phyloP scores from a whole-genome alignment of 257 asterid species.

The Echium plantagineum region DNA sequence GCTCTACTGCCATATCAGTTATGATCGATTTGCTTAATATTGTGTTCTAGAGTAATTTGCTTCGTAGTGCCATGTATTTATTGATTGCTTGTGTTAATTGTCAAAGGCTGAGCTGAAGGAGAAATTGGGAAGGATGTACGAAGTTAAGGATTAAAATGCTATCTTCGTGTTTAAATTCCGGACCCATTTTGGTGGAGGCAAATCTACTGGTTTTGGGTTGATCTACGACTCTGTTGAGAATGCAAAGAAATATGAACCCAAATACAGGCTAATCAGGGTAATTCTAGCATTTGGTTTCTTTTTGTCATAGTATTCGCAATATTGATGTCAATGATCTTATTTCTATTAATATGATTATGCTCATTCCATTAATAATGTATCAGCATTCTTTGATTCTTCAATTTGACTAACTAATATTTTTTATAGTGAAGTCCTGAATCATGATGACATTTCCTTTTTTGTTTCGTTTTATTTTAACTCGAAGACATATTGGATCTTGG shows the following conservation, averaged over 20 bases:
- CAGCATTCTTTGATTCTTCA: not conserved
- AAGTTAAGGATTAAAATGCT: slow-evolving; percentile 10
- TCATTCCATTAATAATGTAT: not conserved
- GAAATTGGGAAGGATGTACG: slow-evolving; percentile 8
- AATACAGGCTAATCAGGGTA: slow-evolving; percentile 87
- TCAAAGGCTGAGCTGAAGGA: slow-evolving; percentile 7
- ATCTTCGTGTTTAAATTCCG: slow-evolving; percentile 9
- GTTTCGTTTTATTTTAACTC: too few relatives aligned
- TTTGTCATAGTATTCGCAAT: too few relatives aligned
- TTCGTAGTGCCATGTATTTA: not conserved
- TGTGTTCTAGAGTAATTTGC: not conserved
- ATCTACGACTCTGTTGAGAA: slow-evolving; percentile 68
- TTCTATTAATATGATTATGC: too few relatives aligned
- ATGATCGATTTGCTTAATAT: too few relatives aligned
- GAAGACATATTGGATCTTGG: not conserved
- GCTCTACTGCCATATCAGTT: too few relatives aligned
- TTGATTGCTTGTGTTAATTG: not conserved
- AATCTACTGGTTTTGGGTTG: slow-evolving; percentile 23
- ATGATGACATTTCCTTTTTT: not conserved
- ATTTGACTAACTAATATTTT: too few relatives aligned
- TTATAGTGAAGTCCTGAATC: too few relatives aligned
- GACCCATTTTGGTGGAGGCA: slow-evolving; percentile 13
- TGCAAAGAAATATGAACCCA: slow-evolving; percentile 78
- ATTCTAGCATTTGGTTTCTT: not conserved
- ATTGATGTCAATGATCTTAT: not conserved